A percentile compares a stretch with the other conserved stretches of the same genome.
Conservation (phyloP, 352 stramenopile genomes). For the Pythium phragmitis region DNA sequence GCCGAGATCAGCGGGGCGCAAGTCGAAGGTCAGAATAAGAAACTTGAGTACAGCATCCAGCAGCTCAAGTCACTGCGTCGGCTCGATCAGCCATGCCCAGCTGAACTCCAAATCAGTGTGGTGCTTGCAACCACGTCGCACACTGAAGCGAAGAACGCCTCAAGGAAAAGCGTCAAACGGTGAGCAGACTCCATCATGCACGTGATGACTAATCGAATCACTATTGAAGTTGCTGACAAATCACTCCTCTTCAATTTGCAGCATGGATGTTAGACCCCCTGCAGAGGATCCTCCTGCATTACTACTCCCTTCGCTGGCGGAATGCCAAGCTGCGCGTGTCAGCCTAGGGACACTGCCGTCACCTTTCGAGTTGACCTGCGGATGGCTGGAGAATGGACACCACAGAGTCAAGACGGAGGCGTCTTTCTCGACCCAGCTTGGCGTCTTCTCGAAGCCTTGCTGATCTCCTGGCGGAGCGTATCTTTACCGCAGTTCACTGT, state of each 20-base stretch:
- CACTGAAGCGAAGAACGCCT: background rate
- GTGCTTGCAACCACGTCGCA: background rate
- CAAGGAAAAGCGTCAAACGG: constrained; percentile 11
- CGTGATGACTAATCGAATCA: background rate
- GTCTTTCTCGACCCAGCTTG: constrained; percentile 17
- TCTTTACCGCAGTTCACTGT: no score
- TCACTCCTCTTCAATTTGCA: background rate
- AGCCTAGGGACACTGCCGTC: constrained; percentile 2
- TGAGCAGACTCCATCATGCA: background rate
- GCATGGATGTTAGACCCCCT: background rate
- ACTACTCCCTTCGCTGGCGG: constrained; percentile 10
- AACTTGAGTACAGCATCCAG: constrained; percentile 14
- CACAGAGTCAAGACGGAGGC: background rate
- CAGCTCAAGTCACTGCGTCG: constrained; percentile 7
- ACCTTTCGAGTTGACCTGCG: constrained; percentile 12
- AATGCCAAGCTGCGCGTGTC: constrained; percentile 6
- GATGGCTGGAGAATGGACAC: constrained; percentile 4
- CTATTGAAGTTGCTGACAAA: constrained; percentile 14
- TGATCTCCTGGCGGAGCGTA: background rate
- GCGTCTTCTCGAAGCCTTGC: constrained; percentile 10
- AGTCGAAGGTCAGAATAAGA: background rate
- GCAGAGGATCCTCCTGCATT: background rate
- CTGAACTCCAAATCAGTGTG: background rate
- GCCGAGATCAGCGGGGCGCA: background rate
- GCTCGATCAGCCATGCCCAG: constrained; percentile 4